Conservation (phyloP, 768 basidiomycete genomes). For the Mycena venus region DNA sequence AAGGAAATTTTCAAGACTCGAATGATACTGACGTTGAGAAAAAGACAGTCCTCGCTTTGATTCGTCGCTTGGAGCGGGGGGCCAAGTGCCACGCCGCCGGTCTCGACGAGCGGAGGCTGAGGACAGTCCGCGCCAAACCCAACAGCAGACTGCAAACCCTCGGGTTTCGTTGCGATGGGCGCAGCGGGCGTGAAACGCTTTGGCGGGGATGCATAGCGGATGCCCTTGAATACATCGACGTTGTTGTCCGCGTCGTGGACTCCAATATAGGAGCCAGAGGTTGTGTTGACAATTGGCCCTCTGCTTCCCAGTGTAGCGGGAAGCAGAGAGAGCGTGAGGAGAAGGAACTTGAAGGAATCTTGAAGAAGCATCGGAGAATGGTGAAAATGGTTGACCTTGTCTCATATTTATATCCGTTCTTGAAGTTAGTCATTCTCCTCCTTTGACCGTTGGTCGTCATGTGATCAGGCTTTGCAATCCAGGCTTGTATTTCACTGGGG, state of each 20-base stretch:
- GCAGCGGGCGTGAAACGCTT: slow-evolving; percentile 3
- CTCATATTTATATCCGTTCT: slow-evolving; percentile 1
- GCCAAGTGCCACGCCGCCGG: neutral
- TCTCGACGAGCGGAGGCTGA: neutral
- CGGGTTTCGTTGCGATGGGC: neutral
- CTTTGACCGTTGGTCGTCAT: neutral
- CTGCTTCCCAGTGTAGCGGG: neutral
- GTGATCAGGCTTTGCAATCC: neutral
- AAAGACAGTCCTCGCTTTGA: slow-evolving; percentile 6
- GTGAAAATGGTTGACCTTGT: neutral
- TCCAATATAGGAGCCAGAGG: slow-evolving; percentile 13
- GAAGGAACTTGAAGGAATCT: neutral
- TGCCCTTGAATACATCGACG: slow-evolving; percentile 10
- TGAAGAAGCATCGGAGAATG: neutral
- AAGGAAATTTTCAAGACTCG: slow-evolving; percentile 1
- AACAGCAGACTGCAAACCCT: neutral
- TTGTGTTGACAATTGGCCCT: slow-evolving; percentile 1
- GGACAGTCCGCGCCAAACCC: slow-evolving; percentile 5
- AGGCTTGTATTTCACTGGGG: neutral
- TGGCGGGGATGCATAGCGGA: slow-evolving; percentile 2
- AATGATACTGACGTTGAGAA: slow-evolving; percentile 3
- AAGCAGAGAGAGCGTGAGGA: neutral
- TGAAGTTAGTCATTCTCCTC: slow-evolving; percentile 3
- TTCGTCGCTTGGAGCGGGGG: slow-evolving; percentile 1
- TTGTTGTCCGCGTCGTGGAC: slow-evolving; percentile 3